Evolutionary conservation across 2,329 filamentous ascomycete genomes (phyloP).

Genomic region (Neonectria sp.): DNA sequence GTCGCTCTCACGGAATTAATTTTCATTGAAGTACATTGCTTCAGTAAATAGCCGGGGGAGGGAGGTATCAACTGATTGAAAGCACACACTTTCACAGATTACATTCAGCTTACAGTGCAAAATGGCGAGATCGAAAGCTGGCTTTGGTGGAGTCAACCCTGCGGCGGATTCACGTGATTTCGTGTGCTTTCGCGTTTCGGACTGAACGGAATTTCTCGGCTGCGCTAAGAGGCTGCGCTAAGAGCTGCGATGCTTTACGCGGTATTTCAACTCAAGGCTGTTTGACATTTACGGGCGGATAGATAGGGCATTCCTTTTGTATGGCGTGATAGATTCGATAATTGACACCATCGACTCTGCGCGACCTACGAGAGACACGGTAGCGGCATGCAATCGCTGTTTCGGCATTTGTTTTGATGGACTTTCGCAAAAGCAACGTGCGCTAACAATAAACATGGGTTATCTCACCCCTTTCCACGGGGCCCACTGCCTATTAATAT

Average conservation of each 20-base stretch:
- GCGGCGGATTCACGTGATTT: not conserved
- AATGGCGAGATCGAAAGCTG: too few relatives aligned
- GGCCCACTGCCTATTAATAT: not conserved
- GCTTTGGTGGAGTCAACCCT: too few relatives aligned
- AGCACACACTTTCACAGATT: too few relatives aligned
- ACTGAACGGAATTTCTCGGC: not conserved
- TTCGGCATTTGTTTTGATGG: not conserved
- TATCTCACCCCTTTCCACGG: constrained; percentile 8
- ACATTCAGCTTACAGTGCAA: too few relatives aligned
- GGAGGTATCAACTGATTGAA: too few relatives aligned
- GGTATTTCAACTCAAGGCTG: too few relatives aligned
- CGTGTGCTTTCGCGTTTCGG: not conserved
- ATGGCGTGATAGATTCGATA: not conserved
- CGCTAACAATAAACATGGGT: constrained; percentile 8
- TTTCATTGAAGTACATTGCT: too few relatives aligned
- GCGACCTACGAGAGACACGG: too few relatives aligned
- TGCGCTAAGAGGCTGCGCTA: not conserved
- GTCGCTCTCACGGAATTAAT: too few relatives aligned
- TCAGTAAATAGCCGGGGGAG: too few relatives aligned
- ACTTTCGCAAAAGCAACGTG: not conserved
- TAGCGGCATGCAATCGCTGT: not conserved
- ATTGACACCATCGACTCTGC: not conserved
- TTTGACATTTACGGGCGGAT: not conserved
- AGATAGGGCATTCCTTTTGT: not conserved
- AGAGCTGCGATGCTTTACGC: not conserved